These are phyloP conservation scores for Penicillium riverlandense DNA, from an alignment of 495 filamentous ascomycete species.

Conservation along the genomic window DNA sequence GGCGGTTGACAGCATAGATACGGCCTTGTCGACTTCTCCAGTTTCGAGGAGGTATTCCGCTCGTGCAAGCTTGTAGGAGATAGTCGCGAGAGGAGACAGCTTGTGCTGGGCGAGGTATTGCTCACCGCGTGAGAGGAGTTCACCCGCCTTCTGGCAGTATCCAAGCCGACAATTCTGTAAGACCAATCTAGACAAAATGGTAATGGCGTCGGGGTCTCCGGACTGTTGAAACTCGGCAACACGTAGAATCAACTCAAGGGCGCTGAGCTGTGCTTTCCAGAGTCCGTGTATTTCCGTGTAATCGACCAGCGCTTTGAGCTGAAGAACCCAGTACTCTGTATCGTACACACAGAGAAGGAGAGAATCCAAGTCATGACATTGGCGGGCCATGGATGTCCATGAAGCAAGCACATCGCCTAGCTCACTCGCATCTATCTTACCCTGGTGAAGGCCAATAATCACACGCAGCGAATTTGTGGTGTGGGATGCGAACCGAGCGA, in stretches of 20 bases:
- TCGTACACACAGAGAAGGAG: conserved; percentile 57
- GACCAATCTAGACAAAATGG: conserved; percentile 53
- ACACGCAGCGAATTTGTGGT: conserved; percentile 49
- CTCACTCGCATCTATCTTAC: conserved; percentile 35
- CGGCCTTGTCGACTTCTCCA: conserved; percentile 53
- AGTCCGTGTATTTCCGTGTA: conserved; percentile 72
- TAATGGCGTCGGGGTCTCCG: conserved; percentile 48
- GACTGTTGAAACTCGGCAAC: conserved; percentile 46
- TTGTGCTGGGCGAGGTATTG: conserved; percentile 33
- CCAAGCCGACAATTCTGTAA: conserved; percentile 72
- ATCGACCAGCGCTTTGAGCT: conserved; percentile 64
- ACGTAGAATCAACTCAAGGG: conserved; percentile 41
- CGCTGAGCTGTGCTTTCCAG: conserved; percentile 42
- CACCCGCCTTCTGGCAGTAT: conserved; percentile 64
- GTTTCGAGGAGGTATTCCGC: conserved; percentile 68
- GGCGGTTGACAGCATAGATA: conserved; percentile 21
- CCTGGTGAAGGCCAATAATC: conserved; percentile 46
- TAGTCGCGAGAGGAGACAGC: conserved; percentile 32
- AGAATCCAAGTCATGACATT: conserved; percentile 39
- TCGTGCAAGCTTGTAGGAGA: conserved; percentile 60
- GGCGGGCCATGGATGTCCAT: conserved; percentile 27
- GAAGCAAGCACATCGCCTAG: conserved; percentile 38
- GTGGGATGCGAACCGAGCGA: conserved; percentile 48
- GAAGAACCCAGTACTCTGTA: conserved; percentile 47
- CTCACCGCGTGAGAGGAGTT: conserved; percentile 53